Base-by-base conservation (phyloP, 1,139 yeast genomes). In the Candida pseudoviswanathii region DNA sequence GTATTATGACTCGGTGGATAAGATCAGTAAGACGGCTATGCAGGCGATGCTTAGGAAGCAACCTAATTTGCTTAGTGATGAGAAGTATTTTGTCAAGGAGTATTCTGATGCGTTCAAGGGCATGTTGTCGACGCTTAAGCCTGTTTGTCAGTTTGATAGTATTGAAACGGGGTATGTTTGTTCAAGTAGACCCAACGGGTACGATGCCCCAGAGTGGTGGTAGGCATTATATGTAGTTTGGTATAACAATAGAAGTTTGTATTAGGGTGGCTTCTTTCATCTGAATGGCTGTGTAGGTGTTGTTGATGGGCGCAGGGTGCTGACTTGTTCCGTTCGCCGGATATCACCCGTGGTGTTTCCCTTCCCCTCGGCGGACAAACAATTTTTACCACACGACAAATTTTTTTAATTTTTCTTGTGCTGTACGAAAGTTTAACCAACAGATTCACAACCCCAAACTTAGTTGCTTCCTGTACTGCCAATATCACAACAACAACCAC, bases 1-100 rank as follows among this genome's bases (percentile, higher is more conserved):
- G 25, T 65, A 65, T 50, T 65, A 60, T 49, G 70, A 66, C 47
- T 64, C 69, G 3, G 70, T 66, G 24, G 70, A 66, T 53, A 55
- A 54, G 44, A 65, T 66, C 36, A 64, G 69, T 30, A 54, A 59
- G 31, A 60, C 67, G 16, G 65, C 66, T 11, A 55, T 65, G 38
- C 48, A 45, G 21, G 59, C 64, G 3, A 57, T 66, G 55, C 51
- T 58, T 37, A 44, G 49, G 26, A 54, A 59, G 53, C 57, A 61
- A 40, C 65, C 66, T 5, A 62, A 62, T 43, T 55, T 37, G 49
- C 54, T 48, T 34, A 53, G 46, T 44, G 47, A 47, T 43, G 52
- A 41, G 24, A 57, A 61, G 44, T 65, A 65, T 51, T 60, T 65
- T 54, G 61, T 57, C 25, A 56, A 54, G 34, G 51, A 54, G 52